phyloP scores from a whole-genome alignment of 805 yeast species.

The Candida boidinii region DNA sequence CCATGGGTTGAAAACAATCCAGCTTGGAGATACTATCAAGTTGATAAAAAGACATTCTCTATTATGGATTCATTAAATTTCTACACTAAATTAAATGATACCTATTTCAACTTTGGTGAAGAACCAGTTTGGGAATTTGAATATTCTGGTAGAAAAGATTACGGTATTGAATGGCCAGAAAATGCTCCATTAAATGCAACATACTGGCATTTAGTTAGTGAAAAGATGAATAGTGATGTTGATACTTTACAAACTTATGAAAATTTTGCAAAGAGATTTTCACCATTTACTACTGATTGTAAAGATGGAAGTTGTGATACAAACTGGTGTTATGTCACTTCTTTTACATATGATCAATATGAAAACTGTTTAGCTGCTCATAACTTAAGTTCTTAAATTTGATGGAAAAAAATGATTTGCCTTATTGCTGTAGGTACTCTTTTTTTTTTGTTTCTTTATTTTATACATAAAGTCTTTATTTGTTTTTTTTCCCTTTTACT shows the following conservation, averaged over 20 bases:
- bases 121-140: slow-evolving; percentile 59
- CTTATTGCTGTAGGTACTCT: no score
- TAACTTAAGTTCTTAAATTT: background rate
- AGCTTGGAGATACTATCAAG: slow-evolving; percentile 64
- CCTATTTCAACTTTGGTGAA: slow-evolving; percentile 40
- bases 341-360: slow-evolving; percentile 27
- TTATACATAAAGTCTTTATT: no score
- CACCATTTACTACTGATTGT: slow-evolving; percentile 49
- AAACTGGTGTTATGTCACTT: slow-evolving; percentile 32
- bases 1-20: slow-evolving; percentile 57
- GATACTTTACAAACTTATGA: slow-evolving; percentile 41
- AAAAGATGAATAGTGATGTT: slow-evolving; percentile 31
- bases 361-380: slow-evolving; percentile 11
- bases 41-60: slow-evolving; percentile 52
- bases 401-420: no score
- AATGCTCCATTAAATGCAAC: slow-evolving; percentile 55
- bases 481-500: no score
- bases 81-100: slow-evolving; percentile 51
- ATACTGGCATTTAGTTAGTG: slow-evolving; percentile 58
- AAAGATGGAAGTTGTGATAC: slow-evolving; percentile 37
- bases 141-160: slow-evolving; percentile 56
- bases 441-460: no score
- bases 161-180: slow-evolving; percentile 51
- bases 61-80: slow-evolving; percentile 52
- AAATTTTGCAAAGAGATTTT: slow-evolving; percentile 40